Percentiles rank a stretch among this genome's conserved stretches.
Evolutionary conservation across 2,329 filamentous ascomycete genomes (phyloP).

Genomic region (Cercospora berteroae): DNA sequence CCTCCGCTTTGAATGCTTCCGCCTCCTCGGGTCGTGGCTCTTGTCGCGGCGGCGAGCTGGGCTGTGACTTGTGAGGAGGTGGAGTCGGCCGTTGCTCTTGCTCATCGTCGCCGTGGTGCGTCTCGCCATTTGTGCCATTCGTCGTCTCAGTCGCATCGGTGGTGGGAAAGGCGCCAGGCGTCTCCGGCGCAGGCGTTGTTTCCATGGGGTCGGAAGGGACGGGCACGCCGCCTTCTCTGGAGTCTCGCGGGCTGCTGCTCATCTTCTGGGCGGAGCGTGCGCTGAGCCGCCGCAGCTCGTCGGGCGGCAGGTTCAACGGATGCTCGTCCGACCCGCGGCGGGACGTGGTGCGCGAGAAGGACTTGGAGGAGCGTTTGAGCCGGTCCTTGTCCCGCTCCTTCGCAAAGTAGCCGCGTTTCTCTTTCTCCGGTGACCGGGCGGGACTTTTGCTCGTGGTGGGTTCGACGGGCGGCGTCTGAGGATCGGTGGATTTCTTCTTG

Average conservation of each 20-base stretch:
- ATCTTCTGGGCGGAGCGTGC: slow-evolving; percentile 47
- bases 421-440: slow-evolving; percentile 8
- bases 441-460: background rate
- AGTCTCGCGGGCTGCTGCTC: slow-evolving; percentile 25
- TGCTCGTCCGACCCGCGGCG: slow-evolving; percentile 57
- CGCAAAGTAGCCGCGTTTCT: slow-evolving; percentile 29
- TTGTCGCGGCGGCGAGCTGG: slow-evolving; percentile 46
- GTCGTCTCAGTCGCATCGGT: slow-evolving; percentile 23
- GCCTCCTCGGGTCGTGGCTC: slow-evolving; percentile 64
- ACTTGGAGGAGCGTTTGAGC: slow-evolving; percentile 27
- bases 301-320: slow-evolving; percentile 82
- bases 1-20: slow-evolving; percentile 85
- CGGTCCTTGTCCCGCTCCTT: slow-evolving; percentile 31
- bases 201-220: slow-evolving; percentile 33
- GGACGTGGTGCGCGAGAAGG: slow-evolving; percentile 38
- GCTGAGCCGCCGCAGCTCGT: slow-evolving; percentile 77
- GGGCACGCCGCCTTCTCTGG: slow-evolving; percentile 27
- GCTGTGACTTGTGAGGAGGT: slow-evolving; percentile 64
- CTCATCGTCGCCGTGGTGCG: slow-evolving; percentile 36
- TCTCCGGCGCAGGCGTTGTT: slow-evolving; percentile 34
- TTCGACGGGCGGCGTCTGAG: slow-evolving; percentile 4
- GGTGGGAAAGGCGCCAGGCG: slow-evolving; percentile 51
- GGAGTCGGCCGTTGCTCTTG: slow-evolving; percentile 58
- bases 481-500: slow-evolving; percentile 12
- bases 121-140: slow-evolving; percentile 40